Percentiles rank a stretch among this genome's conserved stretches.
phyloP scores from a whole-genome alignment of 805 yeast genomes.

The Sporopachydermia quercuum region DNA sequence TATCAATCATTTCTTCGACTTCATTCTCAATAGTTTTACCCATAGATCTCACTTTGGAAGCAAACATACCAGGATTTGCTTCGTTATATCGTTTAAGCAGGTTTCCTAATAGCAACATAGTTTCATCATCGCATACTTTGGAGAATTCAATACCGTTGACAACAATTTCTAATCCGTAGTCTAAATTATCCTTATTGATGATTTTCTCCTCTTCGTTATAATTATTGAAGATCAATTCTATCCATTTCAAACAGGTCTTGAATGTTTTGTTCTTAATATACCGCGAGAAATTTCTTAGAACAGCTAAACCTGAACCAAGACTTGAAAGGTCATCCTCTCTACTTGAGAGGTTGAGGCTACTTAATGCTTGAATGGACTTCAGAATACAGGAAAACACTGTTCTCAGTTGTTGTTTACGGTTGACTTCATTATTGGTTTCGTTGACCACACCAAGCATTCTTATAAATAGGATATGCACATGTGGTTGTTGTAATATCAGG shows the following conservation, averaged over 20 bases:
- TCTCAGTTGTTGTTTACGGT: too few species aligned
- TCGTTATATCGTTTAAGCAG: background rate
- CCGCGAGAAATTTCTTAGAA: background rate
- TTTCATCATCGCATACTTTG: background rate
- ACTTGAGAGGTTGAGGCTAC: background rate
- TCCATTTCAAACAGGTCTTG: constrained; percentile 1
- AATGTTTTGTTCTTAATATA: background rate
- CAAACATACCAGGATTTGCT: background rate
- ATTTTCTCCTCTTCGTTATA: background rate
- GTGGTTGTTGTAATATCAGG: background rate
- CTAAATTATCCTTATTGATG: background rate
- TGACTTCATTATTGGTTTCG: too few species aligned
- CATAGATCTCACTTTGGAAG: background rate
- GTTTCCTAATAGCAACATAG: background rate
- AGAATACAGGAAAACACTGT: background rate
- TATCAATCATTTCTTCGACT: background rate
- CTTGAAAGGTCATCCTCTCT: background rate
- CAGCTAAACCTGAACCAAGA: background rate
- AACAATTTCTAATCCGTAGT: background rate
- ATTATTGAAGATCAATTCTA: background rate
- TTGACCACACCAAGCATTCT: background rate
- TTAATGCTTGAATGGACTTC: background rate
- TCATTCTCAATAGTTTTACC: background rate
- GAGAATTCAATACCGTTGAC: background rate
- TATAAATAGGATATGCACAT: background rate